Evolutionary conservation across 2,329 filamentous ascomycete genomes (phyloP), one percentile per base, ranked within the genome.

Genomic region (Tolypocladium ophioglossoides): DNA sequence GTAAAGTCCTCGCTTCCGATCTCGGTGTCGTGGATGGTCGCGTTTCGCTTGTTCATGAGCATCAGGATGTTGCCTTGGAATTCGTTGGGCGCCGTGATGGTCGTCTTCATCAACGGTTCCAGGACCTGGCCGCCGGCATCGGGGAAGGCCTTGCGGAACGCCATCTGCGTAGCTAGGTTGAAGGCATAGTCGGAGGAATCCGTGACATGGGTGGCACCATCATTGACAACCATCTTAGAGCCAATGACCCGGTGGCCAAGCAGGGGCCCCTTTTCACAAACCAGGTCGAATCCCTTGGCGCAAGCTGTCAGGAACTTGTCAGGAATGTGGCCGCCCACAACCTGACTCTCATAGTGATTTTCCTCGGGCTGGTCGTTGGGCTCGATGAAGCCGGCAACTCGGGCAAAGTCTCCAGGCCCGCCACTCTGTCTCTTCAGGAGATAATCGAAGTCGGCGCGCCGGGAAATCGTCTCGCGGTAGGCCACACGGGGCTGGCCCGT

Each of bases 101-200:
- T 91, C 0, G 91, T 96, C 80, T 96, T 97, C 94, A 99, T 99
- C 53, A 99, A 75, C 6, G 94, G 94, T 73, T 99, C 94, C 38
- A 99, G 83, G 11, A 99, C 85, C 64, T 89, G 82, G 3, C 92
- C 91, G 52, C 84, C 82, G 37, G 86, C 89, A 14, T 88, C 83
- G 56, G 80, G 78, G 75, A 99, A 97, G 20, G 90, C 87, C 74
- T 96, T 96, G 63, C 88, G 85, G 85, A 99, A 99, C 30, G 94
- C 94, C 77, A 96, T 89, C 71, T 96, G 90, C 2, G 94, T 95
- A 14, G 94, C 92, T 62, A 86, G 86, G 72, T 87, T 95, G 83
- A 99, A 99, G 14, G 94, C 85, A 78, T 91, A 89, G 80, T 99
- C 94, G 34, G 89, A 95, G 16, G 94, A 97, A 77, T 99, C 94